phyloP scores from a whole-genome alignment of 352 stramenopile species.

The Phytophthora parvispora region DNA sequence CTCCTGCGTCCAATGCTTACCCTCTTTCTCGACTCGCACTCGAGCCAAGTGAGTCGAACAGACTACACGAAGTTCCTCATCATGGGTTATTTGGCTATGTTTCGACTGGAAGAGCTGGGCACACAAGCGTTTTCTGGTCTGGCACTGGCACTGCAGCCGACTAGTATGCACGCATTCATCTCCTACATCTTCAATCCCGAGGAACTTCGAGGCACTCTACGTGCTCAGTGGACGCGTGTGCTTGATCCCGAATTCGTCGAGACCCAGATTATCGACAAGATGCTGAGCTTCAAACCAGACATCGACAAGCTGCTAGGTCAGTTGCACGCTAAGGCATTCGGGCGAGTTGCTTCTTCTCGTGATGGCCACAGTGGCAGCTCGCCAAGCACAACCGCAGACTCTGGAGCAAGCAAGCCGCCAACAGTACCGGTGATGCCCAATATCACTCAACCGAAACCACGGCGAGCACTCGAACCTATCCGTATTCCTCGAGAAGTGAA shows the following conservation, averaged over 20 bases:
- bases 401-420: slow-evolving; percentile 37
- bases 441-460: slow-evolving; percentile 86
- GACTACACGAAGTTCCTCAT: slow-evolving; percentile 95
- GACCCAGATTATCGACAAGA: slow-evolving; percentile 70
- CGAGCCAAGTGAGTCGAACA: slow-evolving; percentile 75
- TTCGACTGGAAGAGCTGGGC: slow-evolving; percentile 91
- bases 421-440: slow-evolving; percentile 88
- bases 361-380: not conserved
- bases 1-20: slow-evolving; percentile 80
- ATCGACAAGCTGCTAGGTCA: slow-evolving; percentile 60
- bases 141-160: slow-evolving; percentile 73
- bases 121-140: slow-evolving; percentile 69
- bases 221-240: slow-evolving; percentile 81
- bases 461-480: slow-evolving; percentile 75
- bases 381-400: not conserved
- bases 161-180: slow-evolving; percentile 91
- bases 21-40: slow-evolving; percentile 88
- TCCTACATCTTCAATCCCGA: slow-evolving; percentile 85
- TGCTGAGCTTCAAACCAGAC: slow-evolving; percentile 47
- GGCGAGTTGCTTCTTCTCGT: slow-evolving; percentile 37
- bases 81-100: slow-evolving; percentile 90
- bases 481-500: slow-evolving; percentile 85
- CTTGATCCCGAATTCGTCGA: slow-evolving; percentile 92
- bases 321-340: slow-evolving; percentile 77
- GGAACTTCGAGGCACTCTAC: slow-evolving; percentile 74